Conservation (phyloP, 176 grass and related monocot species). For the Raddia guianensis region DNA sequence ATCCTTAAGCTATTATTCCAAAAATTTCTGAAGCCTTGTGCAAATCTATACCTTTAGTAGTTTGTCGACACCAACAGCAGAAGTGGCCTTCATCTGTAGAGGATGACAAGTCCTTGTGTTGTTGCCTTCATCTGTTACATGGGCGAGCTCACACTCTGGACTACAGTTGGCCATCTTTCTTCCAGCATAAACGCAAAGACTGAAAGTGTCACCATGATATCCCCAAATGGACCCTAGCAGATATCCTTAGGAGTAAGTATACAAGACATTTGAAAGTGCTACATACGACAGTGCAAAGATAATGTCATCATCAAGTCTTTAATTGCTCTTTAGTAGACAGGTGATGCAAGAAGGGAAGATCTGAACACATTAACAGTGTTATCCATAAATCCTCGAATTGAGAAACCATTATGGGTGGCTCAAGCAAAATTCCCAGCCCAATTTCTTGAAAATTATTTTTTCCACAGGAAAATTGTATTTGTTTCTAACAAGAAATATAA, state of each 20-base stretch:
- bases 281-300: conserved; percentile 24
- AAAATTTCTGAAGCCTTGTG: conserved; percentile 6
- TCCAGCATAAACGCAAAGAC: conserved; percentile 26
- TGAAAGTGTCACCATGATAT: conserved; percentile 27
- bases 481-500: background rate
- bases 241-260: conserved; percentile 32
- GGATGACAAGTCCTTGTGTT: too few species aligned
- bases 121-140: background rate
- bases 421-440: background rate
- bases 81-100: background rate
- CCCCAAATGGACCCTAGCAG: conserved; percentile 27
- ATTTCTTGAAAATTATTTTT: background rate
- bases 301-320: conserved; percentile 35
- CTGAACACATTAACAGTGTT: background rate
- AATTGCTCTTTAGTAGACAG: conserved; percentile 37
- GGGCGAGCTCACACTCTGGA: conserved; percentile 21
- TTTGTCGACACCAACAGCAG: background rate
- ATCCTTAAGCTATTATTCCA: background rate
- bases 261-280: conserved; percentile 30
- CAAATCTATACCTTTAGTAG: conserved; percentile 7
- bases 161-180: conserved; percentile 8
- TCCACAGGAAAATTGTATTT: background rate
- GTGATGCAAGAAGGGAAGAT: conserved; percentile 32
- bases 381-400: background rate
- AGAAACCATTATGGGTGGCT: background rate